Base-by-base conservation (phyloP, 257 asterid genomes). In the Forsythia suspensa region DNA sequence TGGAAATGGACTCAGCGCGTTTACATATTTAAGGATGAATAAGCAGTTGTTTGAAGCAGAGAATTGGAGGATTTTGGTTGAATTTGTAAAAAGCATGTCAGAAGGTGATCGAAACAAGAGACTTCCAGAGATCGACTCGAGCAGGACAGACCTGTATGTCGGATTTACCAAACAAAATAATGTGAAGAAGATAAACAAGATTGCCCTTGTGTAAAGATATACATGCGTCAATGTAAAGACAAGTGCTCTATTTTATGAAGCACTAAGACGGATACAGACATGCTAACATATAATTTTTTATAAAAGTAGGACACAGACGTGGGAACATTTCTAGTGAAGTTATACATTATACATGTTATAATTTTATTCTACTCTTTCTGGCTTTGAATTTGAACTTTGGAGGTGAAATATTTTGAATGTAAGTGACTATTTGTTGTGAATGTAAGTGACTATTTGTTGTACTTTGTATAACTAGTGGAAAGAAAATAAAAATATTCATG, bases 21-120 rank as follows among this genome's bases (percentile, higher is more conserved):
- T 95, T 81, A 95, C 97, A 71, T 95, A 87, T 80, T 74, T 95
- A 44, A 84, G 99, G 74, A 85, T 93, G 99, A 92, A 95, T 46
- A 93, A 92, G 89, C 77, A 83, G 38, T 84, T 93, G 84, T 91
- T 95, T 79, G 97, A 89, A 74, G 86, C 91, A 68, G 90, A 92
- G 15, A 95, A 92, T 80, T 93, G 98, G 99, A 80, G 90, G 77
- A 87, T 88, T 77, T 80, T 95, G 73, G 91, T 91, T 66, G 91
- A 90, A 73, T 95, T 93, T 76, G 95, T 91, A 37, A 92, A 84
- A 73, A 84, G 85, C 82, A 92, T 93, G 97, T 86, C 97, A 0
- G 94, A 87, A 76, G 97, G 97, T 57, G 91, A 94, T 52, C 89
- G 77, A 70, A 85, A 66, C 79, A 79, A 83, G 29, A 86, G 84